Percentiles rank a stretch among this genome's conserved stretches.
These are phyloP conservation scores for Diplosphaera chodatii DNA, from an alignment of 139 green algal genomes.

Conservation along the genomic window DNA sequence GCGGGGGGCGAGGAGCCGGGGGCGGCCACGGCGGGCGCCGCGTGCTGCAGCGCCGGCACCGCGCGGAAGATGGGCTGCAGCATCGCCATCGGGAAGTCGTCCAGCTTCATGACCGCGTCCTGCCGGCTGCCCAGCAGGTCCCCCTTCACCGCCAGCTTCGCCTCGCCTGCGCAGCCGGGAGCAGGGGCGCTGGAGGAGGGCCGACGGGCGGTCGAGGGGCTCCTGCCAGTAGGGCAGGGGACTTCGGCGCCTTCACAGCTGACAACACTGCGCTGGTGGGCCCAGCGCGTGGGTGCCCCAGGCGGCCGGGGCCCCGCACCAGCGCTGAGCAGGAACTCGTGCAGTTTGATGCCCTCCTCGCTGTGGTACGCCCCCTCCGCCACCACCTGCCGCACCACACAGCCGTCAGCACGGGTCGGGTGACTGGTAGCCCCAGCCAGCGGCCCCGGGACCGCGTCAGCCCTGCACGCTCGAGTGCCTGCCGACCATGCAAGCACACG, in stretches of 20 bases:
- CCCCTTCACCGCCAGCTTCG: conserved; percentile 40
- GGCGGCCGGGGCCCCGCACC: conserved; percentile 9
- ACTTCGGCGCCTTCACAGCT: no score
- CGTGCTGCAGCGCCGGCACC: conserved; percentile 55
- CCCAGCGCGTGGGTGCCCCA: no score
- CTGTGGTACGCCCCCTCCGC: conserved; percentile 62
- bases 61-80: conserved; percentile 62
- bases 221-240: no score
- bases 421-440: no score
- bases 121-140: conserved; percentile 66
- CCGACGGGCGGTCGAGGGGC: no score
- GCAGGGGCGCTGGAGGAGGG: background rate
- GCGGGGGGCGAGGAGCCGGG: conserved; percentile 9
- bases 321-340: conserved; percentile 54
- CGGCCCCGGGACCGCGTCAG: no score
- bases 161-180: conserved; percentile 15
- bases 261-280: no score
- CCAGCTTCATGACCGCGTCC: conserved; percentile 66
- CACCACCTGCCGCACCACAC: no score
- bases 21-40: conserved; percentile 35
- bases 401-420: no score
- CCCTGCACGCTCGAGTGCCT: no score
- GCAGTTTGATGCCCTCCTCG: conserved; percentile 73
- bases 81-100: conserved; percentile 70
- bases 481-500: no score